phyloP scores from a whole-genome alignment of 352 stramenopile genomes.

The Phytophthora citricola region DNA sequence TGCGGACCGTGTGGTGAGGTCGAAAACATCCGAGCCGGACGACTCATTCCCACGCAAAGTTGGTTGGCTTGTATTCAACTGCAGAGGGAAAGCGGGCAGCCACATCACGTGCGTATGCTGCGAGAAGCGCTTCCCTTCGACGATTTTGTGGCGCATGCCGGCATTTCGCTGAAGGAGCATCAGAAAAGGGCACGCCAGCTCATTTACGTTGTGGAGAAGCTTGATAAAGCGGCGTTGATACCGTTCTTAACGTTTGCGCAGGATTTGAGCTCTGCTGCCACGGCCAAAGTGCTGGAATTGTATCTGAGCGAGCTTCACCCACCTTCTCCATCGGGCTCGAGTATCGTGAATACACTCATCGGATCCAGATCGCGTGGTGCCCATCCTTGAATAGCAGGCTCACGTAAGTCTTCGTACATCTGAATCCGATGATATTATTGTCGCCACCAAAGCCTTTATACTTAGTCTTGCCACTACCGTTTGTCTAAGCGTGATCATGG shows the following conservation, averaged over 20 bases:
- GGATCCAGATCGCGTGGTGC: too few species aligned
- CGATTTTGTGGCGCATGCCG: constrained; percentile 33
- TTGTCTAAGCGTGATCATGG: constrained; percentile 41
- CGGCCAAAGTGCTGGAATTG: constrained; percentile 9
- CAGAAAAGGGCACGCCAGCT: constrained; percentile 23
- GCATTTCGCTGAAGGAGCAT: constrained; percentile 23
- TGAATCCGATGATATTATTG: too few species aligned
- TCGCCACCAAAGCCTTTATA: too few species aligned
- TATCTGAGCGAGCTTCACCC: constrained; percentile 10
- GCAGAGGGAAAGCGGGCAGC: neutral
- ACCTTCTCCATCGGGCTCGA: neutral
- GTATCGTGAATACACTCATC: too few species aligned
- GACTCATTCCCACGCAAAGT: constrained; percentile 40
- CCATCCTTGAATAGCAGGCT: too few species aligned
- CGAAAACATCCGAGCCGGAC: constrained; percentile 23
- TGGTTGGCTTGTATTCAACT: constrained; percentile 36
- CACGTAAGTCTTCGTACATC: too few species aligned
- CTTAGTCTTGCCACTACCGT: too few species aligned
- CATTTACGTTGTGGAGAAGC: constrained; percentile 33
- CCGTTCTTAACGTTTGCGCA: constrained; percentile 25
- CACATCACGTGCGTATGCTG: constrained; percentile 33
- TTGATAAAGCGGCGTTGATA: constrained; percentile 29
- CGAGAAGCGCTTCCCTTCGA: constrained; percentile 22
- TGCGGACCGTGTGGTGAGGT: constrained; percentile 28
- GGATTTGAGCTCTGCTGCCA: constrained; percentile 17